phyloP scores from a whole-genome alignment of 2,329 filamentous ascomycete species.

The Nemania sp. region DNA sequence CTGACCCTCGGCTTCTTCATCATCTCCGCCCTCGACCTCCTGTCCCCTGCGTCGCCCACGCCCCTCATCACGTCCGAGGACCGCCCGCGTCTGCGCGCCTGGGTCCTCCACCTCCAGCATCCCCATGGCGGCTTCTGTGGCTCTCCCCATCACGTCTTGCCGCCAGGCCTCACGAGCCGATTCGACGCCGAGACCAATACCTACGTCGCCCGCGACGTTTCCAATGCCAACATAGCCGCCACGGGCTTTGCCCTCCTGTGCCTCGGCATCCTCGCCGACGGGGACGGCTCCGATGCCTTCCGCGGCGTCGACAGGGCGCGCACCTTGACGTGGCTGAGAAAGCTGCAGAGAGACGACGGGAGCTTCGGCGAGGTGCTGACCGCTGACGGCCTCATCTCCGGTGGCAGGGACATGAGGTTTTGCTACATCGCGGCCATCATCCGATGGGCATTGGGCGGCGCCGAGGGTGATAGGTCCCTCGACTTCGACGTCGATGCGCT shows the following conservation, averaged over 20 bases:
- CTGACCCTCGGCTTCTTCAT: conserved; percentile 91
- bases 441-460: conserved; percentile 78
- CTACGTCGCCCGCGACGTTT: conserved; percentile 45
- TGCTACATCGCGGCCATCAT: conserved; percentile 84
- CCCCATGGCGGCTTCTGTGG: conserved; percentile 87
- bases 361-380: conserved; percentile 86
- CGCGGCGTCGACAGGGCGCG: conserved; percentile 67
- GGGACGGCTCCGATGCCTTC: conserved; percentile 53
- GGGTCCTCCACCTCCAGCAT: conserved; percentile 88
- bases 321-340: conserved; percentile 74
- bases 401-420: conserved; percentile 83
- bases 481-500: conserved; percentile 78
- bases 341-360: conserved; percentile 79
- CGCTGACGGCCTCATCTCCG: conserved; percentile 63
- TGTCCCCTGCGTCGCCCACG: conserved; percentile 63
- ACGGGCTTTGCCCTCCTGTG: conserved; percentile 86
- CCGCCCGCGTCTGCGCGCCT: conserved; percentile 59
- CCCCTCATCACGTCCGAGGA: conserved; percentile 55
- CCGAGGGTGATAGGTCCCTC: conserved; percentile 57
- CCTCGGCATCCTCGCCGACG: conserved; percentile 59
- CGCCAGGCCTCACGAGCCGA: conserved; percentile 40
- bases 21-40: conserved; percentile 80
- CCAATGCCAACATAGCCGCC: conserved; percentile 75
- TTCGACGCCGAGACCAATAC: conserved; percentile 42
- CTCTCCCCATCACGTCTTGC: conserved; percentile 70